Percentiles rank a stretch among this genome's conserved stretches.
Evolutionary conservation across 192 early-diverging fungal species (phyloP).

Genomic region (Oehlia diaphana): DNA sequence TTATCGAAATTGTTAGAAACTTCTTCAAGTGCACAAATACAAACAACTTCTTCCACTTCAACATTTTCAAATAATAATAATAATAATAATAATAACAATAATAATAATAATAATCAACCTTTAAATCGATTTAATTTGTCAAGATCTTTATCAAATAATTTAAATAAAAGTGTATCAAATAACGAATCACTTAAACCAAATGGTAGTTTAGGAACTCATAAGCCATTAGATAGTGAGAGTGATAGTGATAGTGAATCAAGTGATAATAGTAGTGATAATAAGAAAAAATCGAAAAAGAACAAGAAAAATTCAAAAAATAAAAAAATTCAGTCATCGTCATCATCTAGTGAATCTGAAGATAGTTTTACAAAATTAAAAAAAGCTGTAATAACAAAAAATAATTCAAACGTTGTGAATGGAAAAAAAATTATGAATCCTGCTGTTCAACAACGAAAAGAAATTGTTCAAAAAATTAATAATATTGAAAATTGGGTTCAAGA

Average conservation of each 20-base stretch:
- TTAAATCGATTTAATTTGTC: not conserved
- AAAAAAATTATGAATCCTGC: not conserved
- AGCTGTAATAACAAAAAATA: not conserved
- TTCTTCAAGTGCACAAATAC: not conserved
- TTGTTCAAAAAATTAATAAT: slow-evolving; percentile 8
- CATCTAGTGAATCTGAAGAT: not conserved
- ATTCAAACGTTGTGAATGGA: not conserved
- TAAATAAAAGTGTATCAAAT: not conserved
- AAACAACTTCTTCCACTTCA: not conserved
- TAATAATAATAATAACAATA: too few relatives aligned
- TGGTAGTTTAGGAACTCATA: not conserved
- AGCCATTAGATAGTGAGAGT: slow-evolving; percentile 18
- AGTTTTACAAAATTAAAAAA: not conserved
- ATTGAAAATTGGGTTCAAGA: slow-evolving; percentile 26
- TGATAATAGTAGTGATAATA: not conserved
- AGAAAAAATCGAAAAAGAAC: slow-evolving; percentile 1
- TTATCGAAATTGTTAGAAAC: not conserved
- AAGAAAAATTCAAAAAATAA: not conserved
- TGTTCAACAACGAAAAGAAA: slow-evolving; percentile 8
- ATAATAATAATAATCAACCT: not conserved
- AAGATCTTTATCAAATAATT: not conserved
- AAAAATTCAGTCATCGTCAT: not conserved
- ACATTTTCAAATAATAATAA: not conserved
- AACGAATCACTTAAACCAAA: not conserved
- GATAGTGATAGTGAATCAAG: not conserved